A percentile compares a stretch with the other conserved stretches of the same genome.
These are phyloP conservation scores for Boletus vermiculosoides DNA, from an alignment of 768 basidiomycete genomes.

Conservation along the genomic window DNA sequence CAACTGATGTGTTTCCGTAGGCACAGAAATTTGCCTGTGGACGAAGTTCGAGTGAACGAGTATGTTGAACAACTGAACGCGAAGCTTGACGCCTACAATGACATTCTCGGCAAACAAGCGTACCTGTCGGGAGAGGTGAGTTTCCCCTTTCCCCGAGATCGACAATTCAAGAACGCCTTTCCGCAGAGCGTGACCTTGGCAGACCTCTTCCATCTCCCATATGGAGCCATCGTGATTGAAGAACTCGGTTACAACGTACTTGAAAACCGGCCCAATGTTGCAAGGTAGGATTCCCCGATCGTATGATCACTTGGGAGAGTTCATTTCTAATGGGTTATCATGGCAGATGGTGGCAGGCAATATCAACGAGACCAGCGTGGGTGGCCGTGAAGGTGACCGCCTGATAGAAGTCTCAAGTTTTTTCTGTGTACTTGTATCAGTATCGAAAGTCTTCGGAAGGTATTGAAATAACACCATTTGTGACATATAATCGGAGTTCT, in stretches of 20 bases:
- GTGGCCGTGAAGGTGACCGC: conserved; percentile 40
- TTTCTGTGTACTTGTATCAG: background rate
- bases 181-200: conserved; percentile 42
- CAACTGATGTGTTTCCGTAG: conserved; percentile 11
- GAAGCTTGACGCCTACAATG: conserved; percentile 52
- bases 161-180: background rate
- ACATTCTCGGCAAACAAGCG: conserved; percentile 49
- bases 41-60: conserved; percentile 26
- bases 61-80: conserved; percentile 28
- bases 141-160: background rate
- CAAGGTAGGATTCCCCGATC: conserved; percentile 17
- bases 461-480: background rate
- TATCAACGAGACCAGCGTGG: conserved; percentile 49
- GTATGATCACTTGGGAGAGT: too few relatives aligned
- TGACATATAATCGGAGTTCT: background rate
- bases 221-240: conserved; percentile 32
- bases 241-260: conserved; percentile 22
- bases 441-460: background rate
- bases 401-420: background rate
- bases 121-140: conserved; percentile 59
- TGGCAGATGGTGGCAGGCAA: conserved; percentile 51
- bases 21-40: conserved; percentile 5
- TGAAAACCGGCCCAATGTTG: conserved; percentile 26
- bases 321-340: background rate
- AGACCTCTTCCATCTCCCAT: conserved; percentile 47